These are phyloP conservation scores for Articulospora tetracladia DNA, from an alignment of 495 filamentous ascomycete genomes.

Conservation along the genomic window DNA sequence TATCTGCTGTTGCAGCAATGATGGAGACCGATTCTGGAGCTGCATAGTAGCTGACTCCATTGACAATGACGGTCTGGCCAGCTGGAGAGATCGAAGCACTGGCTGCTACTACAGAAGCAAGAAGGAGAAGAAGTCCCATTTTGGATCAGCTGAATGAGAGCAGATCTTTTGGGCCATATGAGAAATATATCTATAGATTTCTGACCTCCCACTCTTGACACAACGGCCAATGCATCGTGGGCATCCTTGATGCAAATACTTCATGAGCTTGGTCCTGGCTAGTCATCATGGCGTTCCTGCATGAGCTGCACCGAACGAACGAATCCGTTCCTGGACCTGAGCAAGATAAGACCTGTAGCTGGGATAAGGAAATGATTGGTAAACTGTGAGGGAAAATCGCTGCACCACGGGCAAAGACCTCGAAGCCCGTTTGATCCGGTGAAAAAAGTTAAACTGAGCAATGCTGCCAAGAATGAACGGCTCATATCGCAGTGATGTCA, in stretches of 20 bases:
- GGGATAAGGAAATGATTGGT: not conserved
- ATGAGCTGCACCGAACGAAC: not conserved
- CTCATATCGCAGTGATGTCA: no score
- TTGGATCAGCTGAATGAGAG: not conserved
- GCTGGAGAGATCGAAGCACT: not conserved
- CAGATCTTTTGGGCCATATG: no score
- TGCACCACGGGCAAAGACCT: not conserved
- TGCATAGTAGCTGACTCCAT: conserved; percentile 23
- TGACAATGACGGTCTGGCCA: conserved; percentile 17
- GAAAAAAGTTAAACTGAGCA: no score
- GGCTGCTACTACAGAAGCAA: not conserved
- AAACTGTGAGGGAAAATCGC: no score
- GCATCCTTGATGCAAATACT: not conserved
- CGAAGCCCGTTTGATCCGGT: not conserved
- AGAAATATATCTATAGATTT: not conserved
- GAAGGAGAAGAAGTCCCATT: not conserved
- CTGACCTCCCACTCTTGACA: not conserved
- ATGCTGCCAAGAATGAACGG: no score
- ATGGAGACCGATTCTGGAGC: conserved; percentile 12
- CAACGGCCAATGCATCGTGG: not conserved
- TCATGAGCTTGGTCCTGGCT: not conserved
- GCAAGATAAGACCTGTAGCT: not conserved
- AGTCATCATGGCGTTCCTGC: not conserved
- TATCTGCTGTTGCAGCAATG: conserved; percentile 11
- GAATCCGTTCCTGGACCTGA: not conserved